Evolutionary conservation across 495 filamentous ascomycete species (phyloP), one percentile per base, ranked within the genome.

Genomic region (Talaromyces wortmannii): DNA sequence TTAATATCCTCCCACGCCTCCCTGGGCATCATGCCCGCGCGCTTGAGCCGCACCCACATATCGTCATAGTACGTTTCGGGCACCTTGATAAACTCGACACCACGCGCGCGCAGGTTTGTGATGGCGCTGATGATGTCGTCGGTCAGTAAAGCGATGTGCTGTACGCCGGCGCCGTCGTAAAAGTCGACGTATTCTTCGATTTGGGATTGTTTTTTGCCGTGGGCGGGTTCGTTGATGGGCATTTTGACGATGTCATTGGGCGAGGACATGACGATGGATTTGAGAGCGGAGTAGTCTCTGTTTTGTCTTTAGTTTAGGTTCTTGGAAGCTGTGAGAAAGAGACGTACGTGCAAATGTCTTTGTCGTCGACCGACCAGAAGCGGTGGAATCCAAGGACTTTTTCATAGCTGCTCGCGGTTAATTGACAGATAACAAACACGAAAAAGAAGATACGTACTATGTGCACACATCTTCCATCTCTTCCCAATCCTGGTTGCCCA

Each of bases 181-280:
- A 91, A 96, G 62, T 88, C 77, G 45, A 96, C 83, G 66, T 89
- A 96, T 70, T 96, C 92, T 67, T 95, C 91, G 63, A 97, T 96
- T 71, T 97, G 92, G 2, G 82, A 87, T 67, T 86, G 85, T 64
- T 85, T 87, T 70, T 90, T 90, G 49, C 91, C 92, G 44, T 82
- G 78, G 0, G 92, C 91, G 3, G 91, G 92, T 73, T 97, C 90
- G 78, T 96, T 96, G 79, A 97, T 92, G 60, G 92, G 92, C 89
- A 96, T 96, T 68, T 96, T 96, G 60, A 96, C 86, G 6, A 84
- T 64, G 47, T 90, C 84, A 69, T 88, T 87, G n/a, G 84, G 81
- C 2, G 83, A 87, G 11, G 89, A 82, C 89, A 96, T 94, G 61
- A 96, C 92, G 59, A 95, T 83, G 61, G 81, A 86, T 65, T 84